Percentiles rank a stretch among this genome's conserved stretches.
phyloP scores from a whole-genome alignment of 192 early-diverging fungal species.

The Umbelopsis sp. region DNA sequence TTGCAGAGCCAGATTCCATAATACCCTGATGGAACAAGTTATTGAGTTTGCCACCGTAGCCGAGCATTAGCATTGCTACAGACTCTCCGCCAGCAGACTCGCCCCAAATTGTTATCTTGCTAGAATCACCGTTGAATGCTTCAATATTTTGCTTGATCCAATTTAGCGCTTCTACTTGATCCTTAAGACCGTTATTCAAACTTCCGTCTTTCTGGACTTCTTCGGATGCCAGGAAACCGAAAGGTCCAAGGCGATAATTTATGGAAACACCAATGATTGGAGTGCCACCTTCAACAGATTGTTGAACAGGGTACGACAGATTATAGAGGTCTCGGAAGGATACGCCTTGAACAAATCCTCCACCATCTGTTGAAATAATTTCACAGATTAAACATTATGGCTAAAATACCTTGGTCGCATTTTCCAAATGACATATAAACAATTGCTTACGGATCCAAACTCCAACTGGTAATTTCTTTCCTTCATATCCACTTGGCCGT shows the following conservation, averaged over 20 bases:
- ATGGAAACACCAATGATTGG: slow-evolving; percentile 47
- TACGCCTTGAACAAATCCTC: neutral
- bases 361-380: neutral
- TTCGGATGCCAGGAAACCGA: slow-evolving; percentile 41
- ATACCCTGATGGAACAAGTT: neutral
- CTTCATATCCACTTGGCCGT: slow-evolving; percentile 36
- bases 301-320: slow-evolving; percentile 11
- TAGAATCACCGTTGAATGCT: slow-evolving; percentile 65
- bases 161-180: slow-evolving; percentile 41
- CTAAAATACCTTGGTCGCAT: neutral
- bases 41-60: slow-evolving; percentile 3
- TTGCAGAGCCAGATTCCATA: slow-evolving; percentile 15
- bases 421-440: neutral
- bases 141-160: slow-evolving; percentile 67
- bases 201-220: slow-evolving; percentile 11
- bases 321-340: slow-evolving; percentile 6
- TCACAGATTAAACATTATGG: neutral
- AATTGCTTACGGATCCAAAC: slow-evolving; percentile 45
- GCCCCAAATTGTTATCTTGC: slow-evolving; percentile 57
- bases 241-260: slow-evolving; percentile 60
- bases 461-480: slow-evolving; percentile 53
- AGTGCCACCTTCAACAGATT: slow-evolving; percentile 11
- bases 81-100: slow-evolving; percentile 53
- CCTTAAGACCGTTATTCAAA: neutral
- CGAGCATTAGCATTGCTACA: neutral